Evolutionary conservation across 768 basidiomycete genomes (phyloP).

Genomic region (Suillus plorans): DNA sequence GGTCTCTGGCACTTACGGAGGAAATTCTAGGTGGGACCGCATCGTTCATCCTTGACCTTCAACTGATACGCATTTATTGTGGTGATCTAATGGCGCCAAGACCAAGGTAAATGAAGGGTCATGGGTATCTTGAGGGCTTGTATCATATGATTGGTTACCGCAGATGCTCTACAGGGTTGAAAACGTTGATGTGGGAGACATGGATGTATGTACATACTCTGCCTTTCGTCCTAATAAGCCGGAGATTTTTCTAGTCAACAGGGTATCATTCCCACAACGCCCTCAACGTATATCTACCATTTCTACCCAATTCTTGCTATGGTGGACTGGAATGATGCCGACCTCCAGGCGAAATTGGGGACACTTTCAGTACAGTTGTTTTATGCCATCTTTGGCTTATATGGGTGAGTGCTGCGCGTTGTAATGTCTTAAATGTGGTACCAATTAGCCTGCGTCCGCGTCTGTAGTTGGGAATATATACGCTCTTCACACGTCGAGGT

Average conservation of each 20-base stretch:
- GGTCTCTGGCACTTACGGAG: not conserved
- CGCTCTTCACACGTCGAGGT: not conserved
- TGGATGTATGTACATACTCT: not conserved
- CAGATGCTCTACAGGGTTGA: not conserved
- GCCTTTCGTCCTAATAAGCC: not conserved
- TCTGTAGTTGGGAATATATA: conserved; percentile 2
- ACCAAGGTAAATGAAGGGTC: not conserved
- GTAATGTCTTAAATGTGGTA: not conserved
- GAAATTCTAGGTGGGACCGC: not conserved
- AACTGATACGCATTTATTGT: not conserved
- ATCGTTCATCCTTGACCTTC: not conserved
- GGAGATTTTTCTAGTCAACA: not conserved
- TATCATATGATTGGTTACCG: not conserved
- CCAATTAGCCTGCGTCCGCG: no score
- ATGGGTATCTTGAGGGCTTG: not conserved
- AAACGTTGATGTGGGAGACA: not conserved
- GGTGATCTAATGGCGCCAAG: not conserved
- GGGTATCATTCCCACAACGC: not conserved
- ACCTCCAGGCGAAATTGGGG: not conserved
- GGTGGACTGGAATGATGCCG: not conserved
- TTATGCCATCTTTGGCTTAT: not conserved
- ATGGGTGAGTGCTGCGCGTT: not conserved
- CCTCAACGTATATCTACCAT: no score
- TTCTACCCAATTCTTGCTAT: not conserved
- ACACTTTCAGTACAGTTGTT: not conserved